Evolutionary conservation across 202 grass and related monocot species (phyloP).

Genomic region (Schoenoplectus triqueter): DNA sequence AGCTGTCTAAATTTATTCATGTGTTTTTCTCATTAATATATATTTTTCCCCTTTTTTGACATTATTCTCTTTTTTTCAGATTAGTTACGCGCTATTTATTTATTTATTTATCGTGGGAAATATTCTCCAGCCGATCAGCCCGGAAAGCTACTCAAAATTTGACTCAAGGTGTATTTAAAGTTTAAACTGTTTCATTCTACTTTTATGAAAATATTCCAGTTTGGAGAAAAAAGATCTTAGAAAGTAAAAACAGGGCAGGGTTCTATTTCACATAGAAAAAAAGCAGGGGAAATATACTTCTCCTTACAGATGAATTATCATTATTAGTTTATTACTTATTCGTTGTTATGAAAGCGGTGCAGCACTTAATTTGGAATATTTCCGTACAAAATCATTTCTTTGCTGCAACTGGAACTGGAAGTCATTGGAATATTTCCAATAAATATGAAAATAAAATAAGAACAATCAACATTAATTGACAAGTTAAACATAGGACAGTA

Average conservation of each 20-base stretch:
- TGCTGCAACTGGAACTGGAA: background rate
- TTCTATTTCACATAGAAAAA: background rate
- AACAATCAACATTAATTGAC: background rate
- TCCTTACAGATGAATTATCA: background rate
- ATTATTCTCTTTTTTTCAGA: too few species aligned
- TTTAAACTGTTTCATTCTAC: background rate
- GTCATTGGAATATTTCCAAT: background rate
- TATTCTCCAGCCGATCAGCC: background rate
- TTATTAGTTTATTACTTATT: too few species aligned
- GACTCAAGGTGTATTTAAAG: background rate
- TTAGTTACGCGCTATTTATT: too few species aligned
- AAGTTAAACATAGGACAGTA: constrained; percentile 21
- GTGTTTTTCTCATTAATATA: too few species aligned
- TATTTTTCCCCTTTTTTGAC: too few species aligned
- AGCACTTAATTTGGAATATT: background rate
- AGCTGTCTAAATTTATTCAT: too few species aligned
- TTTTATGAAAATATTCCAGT: background rate
- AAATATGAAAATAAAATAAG: background rate
- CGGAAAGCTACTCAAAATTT: background rate
- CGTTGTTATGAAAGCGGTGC: too few species aligned
- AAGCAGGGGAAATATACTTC: constrained; percentile 1
- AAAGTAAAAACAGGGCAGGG: background rate
- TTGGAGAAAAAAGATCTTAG: background rate
- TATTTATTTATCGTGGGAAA: background rate
- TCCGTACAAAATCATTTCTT: background rate